phyloP scores from a whole-genome alignment of 139 green algal species.

The Deuterostichococcus epilithicus region DNA sequence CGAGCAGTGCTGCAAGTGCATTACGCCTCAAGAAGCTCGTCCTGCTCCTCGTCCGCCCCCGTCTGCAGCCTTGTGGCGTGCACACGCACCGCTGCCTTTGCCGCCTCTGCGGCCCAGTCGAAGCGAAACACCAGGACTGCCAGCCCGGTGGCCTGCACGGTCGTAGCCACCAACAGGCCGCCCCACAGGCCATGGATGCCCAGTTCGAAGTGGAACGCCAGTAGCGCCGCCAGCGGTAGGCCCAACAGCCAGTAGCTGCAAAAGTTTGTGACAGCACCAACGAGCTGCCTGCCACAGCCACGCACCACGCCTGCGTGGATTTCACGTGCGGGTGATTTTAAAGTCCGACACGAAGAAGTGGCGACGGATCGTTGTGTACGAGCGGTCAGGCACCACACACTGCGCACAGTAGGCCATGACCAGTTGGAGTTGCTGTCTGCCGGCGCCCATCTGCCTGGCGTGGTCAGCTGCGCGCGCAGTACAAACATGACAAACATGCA shows the following conservation, averaged over 20 bases:
- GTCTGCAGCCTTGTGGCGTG: background rate
- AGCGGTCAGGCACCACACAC: too few species aligned
- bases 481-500: too few species aligned
- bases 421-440: too few species aligned
- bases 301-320: constrained; percentile 21
- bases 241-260: constrained; percentile 49
- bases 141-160: background rate
- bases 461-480: too few species aligned
- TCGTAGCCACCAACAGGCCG: constrained; percentile 27
- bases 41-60: background rate
- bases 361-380: too few species aligned
- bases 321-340: background rate
- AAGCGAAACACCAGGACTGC: constrained; percentile 17
- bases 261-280: constrained; percentile 43
- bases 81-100: constrained; percentile 24
- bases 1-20: too few species aligned
- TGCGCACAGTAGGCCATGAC: too few species aligned
- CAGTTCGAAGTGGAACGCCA: constrained; percentile 37
- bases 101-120: constrained; percentile 36
- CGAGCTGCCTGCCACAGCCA: constrained; percentile 23
- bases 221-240: constrained; percentile 43
- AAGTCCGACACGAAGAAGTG: constrained; percentile 29
- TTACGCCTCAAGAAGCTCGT: background rate
- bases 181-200: constrained; percentile 55
- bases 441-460: too few species aligned